Evolutionary conservation across 805 yeast species (phyloP), one percentile per base, ranked within the genome.

Genomic region (Saccharomycopsis sp.): DNA sequence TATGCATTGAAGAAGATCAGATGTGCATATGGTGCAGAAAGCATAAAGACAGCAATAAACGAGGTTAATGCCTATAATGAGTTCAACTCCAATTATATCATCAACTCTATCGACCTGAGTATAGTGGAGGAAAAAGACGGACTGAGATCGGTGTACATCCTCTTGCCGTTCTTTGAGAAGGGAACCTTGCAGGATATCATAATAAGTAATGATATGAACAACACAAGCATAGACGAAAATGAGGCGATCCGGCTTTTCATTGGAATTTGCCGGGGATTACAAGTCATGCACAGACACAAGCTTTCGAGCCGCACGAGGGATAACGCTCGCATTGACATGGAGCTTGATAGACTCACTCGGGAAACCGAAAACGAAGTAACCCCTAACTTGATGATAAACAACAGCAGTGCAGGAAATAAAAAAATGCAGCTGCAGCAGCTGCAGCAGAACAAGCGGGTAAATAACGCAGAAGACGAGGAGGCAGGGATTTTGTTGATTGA

Each of bases 161-260:
- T 92, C 54, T 75, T 93, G 58, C 98, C 98, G 9, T 89, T 81
- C 70, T 89, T 82, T 66, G 81, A 80, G 24, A 70, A 75, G 50
- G 90, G 90, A 1, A 86, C 94, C 2, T 73, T 93, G 34, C 97
- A 91, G 68, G 97, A 92, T 71, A 68, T 80, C n/a, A 84, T 92
- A 55, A 86, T 85, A 64, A 73, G 75, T 44, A 79, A 85, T 66
- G 80, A 85, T 23, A 76, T 91, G 47, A 78, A 82, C 57, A 79
- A 79, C 52, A 65, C 73, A 1, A 68, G 70, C 20, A 77, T 86
- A 69, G 78, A 78, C 20, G 96, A 91, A 68, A 67, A 65, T 1
- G 93, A 87, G 62, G 81, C 89, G 8, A 63, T 89, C 19, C 67
- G 81, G 54, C 71, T 86, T 47, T 80, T 87, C 63, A 74, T 82